Evolutionary conservation across 106 monocot species (phyloP).

Genomic region (Platanthera guangdongensis): DNA sequence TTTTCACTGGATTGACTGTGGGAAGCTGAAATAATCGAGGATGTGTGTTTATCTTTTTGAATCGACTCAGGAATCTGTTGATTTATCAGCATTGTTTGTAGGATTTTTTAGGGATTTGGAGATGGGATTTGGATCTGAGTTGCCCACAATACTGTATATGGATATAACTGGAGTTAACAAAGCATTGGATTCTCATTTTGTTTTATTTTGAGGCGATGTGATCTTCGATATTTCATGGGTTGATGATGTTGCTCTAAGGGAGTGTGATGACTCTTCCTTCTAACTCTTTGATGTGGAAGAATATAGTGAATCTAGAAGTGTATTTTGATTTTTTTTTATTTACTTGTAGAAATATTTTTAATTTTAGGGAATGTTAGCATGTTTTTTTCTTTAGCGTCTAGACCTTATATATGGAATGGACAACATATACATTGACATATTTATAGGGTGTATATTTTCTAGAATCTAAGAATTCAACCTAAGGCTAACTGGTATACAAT

Average conservation of each 20-base stretch:
- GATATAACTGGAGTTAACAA: not conserved
- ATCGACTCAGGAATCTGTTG: not conserved
- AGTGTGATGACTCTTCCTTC: not conserved
- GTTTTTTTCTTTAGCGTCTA: not conserved
- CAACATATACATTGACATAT: not conserved
- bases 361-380: not conserved
- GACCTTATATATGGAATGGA: not conserved
- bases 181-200: not conserved
- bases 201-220: too few species aligned
- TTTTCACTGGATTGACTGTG: not conserved
- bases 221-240: too few species aligned
- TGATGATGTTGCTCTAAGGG: too few species aligned
- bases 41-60: not conserved
- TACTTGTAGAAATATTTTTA: not conserved
- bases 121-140: slow-evolving; percentile 1
- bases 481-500: too few species aligned
- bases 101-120: not conserved
- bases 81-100: not conserved
- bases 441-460: not conserved
- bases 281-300: not conserved
- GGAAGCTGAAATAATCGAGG: not conserved
- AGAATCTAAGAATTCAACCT: too few species aligned
- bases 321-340: not conserved
- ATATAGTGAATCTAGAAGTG: not conserved
- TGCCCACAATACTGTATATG: not conserved